These are phyloP conservation scores for Infundibulicybe gibba DNA, from an alignment of 768 basidiomycete genomes.

Conservation along the genomic window DNA sequence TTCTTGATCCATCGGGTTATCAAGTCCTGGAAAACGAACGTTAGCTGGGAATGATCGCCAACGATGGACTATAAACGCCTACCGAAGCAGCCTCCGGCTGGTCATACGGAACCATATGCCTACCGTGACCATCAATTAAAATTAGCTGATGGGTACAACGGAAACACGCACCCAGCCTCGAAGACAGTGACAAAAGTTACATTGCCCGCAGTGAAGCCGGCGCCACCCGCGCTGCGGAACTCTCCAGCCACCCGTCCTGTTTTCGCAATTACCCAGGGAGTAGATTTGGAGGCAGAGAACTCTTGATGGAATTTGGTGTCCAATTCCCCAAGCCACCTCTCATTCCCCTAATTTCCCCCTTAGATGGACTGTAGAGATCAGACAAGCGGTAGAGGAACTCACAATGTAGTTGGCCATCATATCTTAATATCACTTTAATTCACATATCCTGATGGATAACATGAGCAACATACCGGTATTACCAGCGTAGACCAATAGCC, in stretches of 20 bases:
- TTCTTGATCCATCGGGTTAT: slow-evolving; percentile 57
- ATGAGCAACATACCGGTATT: slow-evolving; percentile 57
- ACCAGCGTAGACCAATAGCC: slow-evolving; percentile 87
- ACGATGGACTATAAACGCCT: slow-evolving; percentile 16
- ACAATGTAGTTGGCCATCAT: slow-evolving; percentile 88
- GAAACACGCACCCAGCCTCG: slow-evolving; percentile 68
- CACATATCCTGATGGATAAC: not conserved
- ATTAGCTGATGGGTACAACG: not conserved
- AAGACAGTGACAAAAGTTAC: slow-evolving; percentile 76
- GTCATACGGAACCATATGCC: slow-evolving; percentile 90
- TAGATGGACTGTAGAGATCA: not conserved
- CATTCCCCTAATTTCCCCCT: slow-evolving; percentile 54
- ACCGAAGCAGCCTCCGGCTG: slow-evolving; percentile 86
- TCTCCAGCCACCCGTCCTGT: slow-evolving; percentile 60
- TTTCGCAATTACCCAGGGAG: slow-evolving; percentile 53
- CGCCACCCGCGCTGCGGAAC: slow-evolving; percentile 67
- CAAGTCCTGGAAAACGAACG: slow-evolving; percentile 40
- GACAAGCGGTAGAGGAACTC: not conserved
- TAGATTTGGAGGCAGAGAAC: slow-evolving; percentile 44
- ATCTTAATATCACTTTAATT: slow-evolving; percentile 35
- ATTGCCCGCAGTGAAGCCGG: slow-evolving; percentile 70
- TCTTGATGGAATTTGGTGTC: slow-evolving; percentile 59
- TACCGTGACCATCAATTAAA: slow-evolving; percentile 20
- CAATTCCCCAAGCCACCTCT: slow-evolving; percentile 67
- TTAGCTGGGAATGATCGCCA: not conserved